Evolutionary conservation across 495 filamentous ascomycete species (phyloP), one percentile per base, ranked within the genome.

Genomic region (Penicillium coprophilum): DNA sequence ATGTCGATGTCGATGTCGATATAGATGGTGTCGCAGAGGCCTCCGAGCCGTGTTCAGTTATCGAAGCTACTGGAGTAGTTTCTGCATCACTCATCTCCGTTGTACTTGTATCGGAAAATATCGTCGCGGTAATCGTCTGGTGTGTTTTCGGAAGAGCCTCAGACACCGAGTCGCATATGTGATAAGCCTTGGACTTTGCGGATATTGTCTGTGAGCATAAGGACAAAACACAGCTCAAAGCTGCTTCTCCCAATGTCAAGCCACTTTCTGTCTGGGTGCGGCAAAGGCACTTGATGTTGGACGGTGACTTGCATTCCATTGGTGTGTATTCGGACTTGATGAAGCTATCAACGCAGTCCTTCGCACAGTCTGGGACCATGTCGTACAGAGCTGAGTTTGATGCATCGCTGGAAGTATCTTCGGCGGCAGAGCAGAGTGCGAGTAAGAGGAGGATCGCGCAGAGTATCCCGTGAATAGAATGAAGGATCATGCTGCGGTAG

Each of bases 161-260:
- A 12, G 70, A 48, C 20, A 86, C 69, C 2, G 74, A 75, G 43
- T 73, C 70, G 58, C 87, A 90, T 67, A 89, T 85, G 47, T 71
- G 66, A 61, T 83, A 85, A 17, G 78, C 82, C 38, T 71, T 73
- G 7, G 65, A 61, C 10, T 44, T 62, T 13, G 65, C 50, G 5
- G 62, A 52, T 7, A 65, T 58, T 2, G 65, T 53, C 17, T 67
- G 45, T 19, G 71, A 54, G 46, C 80, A 83, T 21, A 58, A 47
- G 2, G 80, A 78, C 45, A 79, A 67, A 12, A 85, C 77, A 64
- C 88, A 92, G 55, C 81, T 79, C 53, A 88, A 64, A 9, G 81
- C 85, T 7, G 78, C 86, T 68, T 90, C 88, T 11, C 87, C 87
- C 46, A 92, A 52, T 0, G 88, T 89, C 54, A 85, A 85, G 30